Evolutionary conservation across 2,329 filamentous ascomycete genomes (phyloP).

Genomic region (Pseudopyricularia cyperi): DNA sequence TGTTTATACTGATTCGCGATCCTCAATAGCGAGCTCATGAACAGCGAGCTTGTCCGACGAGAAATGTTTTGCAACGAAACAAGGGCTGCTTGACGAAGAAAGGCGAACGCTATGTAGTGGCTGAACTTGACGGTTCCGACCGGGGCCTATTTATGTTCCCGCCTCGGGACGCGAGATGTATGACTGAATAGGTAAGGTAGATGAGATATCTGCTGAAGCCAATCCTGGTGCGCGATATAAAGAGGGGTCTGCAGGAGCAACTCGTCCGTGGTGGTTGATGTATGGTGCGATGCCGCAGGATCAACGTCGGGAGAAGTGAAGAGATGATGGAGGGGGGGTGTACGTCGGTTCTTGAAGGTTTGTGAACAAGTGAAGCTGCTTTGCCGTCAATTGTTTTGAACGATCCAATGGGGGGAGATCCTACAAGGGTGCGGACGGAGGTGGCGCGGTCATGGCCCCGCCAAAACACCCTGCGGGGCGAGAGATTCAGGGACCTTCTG

Average conservation of each 20-base stretch:
- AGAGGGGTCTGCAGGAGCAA: neutral
- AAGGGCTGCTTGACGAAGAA: neutral
- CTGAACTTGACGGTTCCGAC: neutral
- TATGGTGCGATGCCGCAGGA: neutral
- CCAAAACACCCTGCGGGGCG: neutral
- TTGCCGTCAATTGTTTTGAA: neutral
- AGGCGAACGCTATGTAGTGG: neutral
- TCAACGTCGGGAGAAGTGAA: neutral
- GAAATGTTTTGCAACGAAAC: neutral
- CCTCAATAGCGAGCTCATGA: conserved; percentile 30
- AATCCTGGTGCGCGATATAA: neutral
- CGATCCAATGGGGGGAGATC: neutral
- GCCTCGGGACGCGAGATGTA: neutral
- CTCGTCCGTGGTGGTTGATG: neutral
- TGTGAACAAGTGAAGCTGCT: neutral
- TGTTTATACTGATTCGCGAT: conserved; percentile 4
- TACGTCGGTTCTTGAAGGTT: neutral
- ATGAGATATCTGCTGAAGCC: neutral
- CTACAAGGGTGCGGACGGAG: too few species aligned
- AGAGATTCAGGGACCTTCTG: neutral
- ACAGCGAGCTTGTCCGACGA: conserved; percentile 3
- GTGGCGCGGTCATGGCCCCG: too few species aligned
- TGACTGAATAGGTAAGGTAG: too few species aligned
- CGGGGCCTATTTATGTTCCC: neutral
- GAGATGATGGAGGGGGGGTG: neutral